A percentile compares a stretch with the other conserved stretches of the same genome.
These are phyloP conservation scores for Medicago lupulina DNA, from an alignment of 306 rosid species.

Conservation along the genomic window DNA sequence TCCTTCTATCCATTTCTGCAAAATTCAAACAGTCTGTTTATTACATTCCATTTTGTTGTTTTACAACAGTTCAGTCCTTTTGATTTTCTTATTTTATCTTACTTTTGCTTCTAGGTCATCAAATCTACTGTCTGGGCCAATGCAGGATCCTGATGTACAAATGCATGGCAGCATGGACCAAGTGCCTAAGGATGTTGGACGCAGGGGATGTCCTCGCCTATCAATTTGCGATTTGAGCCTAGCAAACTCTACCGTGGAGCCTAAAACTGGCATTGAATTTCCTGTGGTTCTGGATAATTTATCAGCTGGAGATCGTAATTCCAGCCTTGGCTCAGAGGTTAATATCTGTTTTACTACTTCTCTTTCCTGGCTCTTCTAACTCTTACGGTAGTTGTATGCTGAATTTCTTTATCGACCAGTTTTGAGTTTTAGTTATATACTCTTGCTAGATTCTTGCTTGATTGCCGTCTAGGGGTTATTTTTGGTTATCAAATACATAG, in stretches of 20 bases:
- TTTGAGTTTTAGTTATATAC: conserved; percentile 23
- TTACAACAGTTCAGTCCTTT: conserved; percentile 36
- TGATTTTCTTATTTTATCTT: conserved; percentile 21
- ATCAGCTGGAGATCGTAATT: conserved; percentile 54
- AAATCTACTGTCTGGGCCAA: conserved; percentile 61
- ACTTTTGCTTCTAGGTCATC: conserved; percentile 63
- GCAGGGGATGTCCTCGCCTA: conserved; percentile 54
- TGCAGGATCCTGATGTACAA: conserved; percentile 58
- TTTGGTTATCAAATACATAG: conserved; percentile 10
- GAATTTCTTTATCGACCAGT: conserved; percentile 11
- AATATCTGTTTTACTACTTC: conserved; percentile 31
- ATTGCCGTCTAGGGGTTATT: conserved; percentile 5
- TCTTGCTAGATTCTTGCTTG: conserved; percentile 32
- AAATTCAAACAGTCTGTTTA: background rate
- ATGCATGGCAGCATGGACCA: conserved; percentile 55
- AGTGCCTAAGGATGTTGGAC: conserved; percentile 65
- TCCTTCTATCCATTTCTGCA: background rate
- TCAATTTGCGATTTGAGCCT: conserved; percentile 56
- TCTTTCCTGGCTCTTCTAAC: conserved; percentile 5
- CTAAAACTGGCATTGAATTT: conserved; percentile 92
- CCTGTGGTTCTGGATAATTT: conserved; percentile 67
- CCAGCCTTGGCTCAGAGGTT: conserved; percentile 76
- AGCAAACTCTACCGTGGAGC: conserved; percentile 73
- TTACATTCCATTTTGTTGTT: background rate
- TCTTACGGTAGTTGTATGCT: conserved; percentile 12